phyloP scores from a whole-genome alignment of 163 green algal genomes.

The Scenedesmus sp. region DNA sequence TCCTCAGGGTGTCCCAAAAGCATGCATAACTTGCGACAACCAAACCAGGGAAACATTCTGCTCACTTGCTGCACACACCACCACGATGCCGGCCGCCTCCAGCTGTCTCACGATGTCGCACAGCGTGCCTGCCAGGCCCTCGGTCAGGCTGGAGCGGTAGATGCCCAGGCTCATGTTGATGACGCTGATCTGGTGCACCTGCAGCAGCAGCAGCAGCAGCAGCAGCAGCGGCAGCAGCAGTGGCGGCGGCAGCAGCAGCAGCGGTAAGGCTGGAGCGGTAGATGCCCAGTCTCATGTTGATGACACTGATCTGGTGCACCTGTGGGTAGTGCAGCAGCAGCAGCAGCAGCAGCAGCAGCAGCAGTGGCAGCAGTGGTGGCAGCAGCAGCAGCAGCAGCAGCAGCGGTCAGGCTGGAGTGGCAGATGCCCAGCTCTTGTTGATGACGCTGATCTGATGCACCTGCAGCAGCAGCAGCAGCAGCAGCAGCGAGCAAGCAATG shows the following conservation, averaged over 20 bases:
- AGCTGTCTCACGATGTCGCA: background rate
- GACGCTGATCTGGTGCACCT: background rate
- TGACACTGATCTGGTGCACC: too few species aligned
- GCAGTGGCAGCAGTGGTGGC: too few species aligned
- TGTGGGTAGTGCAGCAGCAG: background rate
- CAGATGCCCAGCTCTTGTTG: background rate
- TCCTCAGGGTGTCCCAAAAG: too few species aligned
- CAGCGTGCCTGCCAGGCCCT: background rate
- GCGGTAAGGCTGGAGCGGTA: background rate
- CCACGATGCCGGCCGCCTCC: background rate
- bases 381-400: too few species aligned
- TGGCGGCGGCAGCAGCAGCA: background rate
- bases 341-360: background rate
- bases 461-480: background rate
- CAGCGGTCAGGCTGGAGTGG: too few species aligned
- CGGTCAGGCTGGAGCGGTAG: background rate
- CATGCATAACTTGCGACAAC: too few species aligned
- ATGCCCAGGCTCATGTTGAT: conserved; percentile 36
- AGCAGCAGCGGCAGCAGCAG: background rate
- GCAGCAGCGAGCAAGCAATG: background rate
- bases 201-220: too few species aligned
- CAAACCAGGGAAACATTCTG: background rate
- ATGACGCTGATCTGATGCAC: background rate
- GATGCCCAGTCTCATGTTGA: background rate
- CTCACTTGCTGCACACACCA: conserved; percentile 31